These are phyloP conservation scores for Coemansia sp. DNA, from an alignment of 192 early-diverging fungal species.

Conservation along the genomic window DNA sequence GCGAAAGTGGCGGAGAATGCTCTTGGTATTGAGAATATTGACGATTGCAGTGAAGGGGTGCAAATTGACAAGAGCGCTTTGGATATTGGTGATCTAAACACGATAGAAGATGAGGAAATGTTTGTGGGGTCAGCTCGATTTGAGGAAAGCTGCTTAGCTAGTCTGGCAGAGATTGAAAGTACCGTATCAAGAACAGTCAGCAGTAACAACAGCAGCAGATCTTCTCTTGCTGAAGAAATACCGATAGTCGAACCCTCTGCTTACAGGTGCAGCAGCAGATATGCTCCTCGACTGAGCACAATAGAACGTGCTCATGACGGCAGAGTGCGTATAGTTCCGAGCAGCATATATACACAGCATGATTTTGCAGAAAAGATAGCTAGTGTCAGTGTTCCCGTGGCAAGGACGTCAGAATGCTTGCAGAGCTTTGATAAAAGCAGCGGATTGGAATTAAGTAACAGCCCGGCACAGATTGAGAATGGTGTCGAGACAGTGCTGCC, in stretches of 20 bases:
- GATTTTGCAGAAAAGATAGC: background rate
- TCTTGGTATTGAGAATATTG: background rate
- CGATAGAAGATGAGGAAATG: background rate
- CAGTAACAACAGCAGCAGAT: constrained; percentile 10
- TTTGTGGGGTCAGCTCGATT: background rate
- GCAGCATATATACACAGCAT: constrained; percentile 1
- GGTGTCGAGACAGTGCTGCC: background rate
- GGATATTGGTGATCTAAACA: background rate
- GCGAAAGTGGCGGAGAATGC: background rate
- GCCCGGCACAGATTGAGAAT: constrained; percentile 6
- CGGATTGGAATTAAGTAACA: constrained; percentile 6
- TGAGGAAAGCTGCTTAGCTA: constrained; percentile 7
- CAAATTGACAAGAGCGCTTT: background rate
- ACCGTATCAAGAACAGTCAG: constrained; percentile 8
- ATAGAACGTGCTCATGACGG: constrained; percentile 44
- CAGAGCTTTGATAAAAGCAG: constrained; percentile 1
- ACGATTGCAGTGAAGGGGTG: background rate
- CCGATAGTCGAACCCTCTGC: constrained; percentile 19
- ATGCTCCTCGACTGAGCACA: constrained; percentile 44
- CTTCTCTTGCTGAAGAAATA: constrained; percentile 19
- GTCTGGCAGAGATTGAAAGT: background rate
- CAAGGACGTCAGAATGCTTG: background rate
- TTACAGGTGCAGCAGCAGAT: constrained; percentile 31
- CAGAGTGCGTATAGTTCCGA: constrained; percentile 28
- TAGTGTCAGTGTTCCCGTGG: background rate